phyloP scores from a whole-genome alignment of 345 rosid genomes.

The Syzygium grande region DNA sequence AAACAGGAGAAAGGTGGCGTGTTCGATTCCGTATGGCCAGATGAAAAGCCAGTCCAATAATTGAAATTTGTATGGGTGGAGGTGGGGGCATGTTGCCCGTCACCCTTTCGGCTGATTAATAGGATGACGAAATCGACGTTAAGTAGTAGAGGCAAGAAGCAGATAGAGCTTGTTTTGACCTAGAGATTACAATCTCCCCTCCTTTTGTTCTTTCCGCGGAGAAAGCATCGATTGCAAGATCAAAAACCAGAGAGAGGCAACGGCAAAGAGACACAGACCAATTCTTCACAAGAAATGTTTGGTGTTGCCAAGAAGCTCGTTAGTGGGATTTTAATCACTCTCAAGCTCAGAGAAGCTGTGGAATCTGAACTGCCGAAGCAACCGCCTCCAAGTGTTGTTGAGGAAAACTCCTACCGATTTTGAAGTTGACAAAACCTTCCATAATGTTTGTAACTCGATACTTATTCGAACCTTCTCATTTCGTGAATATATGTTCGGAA shows the following conservation, averaged over 20 bases:
- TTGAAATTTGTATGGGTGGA: no score
- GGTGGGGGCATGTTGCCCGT: not conserved
- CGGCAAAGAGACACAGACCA: not conserved
- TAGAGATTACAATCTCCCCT: not conserved
- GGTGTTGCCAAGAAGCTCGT: conserved; percentile 52
- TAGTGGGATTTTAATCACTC: conserved; percentile 60
- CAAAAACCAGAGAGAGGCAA: not conserved
- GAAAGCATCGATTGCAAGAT: not conserved
- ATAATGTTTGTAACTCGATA: no score
- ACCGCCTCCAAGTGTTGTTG: conserved; percentile 9
- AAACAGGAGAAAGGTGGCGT: no score
- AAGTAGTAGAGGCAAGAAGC: no score
- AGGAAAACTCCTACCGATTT: no score
- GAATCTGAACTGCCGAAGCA: conserved; percentile 22
- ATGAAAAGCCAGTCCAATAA: not conserved
- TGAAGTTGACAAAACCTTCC: no score
- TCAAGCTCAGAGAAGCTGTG: conserved; percentile 50
- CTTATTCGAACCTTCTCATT: no score
- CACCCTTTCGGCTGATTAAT: no score
- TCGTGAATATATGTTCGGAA: no score
- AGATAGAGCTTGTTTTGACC: no score
- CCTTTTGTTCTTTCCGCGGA: no score
- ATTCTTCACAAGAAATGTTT: conserved; percentile 20
- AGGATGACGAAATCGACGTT: no score
- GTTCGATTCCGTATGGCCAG: not conserved